Evolutionary conservation across 1,284 basidiomycete genomes (phyloP).

Genomic region (Microbotryum lychnidis-dioicae): DNA sequence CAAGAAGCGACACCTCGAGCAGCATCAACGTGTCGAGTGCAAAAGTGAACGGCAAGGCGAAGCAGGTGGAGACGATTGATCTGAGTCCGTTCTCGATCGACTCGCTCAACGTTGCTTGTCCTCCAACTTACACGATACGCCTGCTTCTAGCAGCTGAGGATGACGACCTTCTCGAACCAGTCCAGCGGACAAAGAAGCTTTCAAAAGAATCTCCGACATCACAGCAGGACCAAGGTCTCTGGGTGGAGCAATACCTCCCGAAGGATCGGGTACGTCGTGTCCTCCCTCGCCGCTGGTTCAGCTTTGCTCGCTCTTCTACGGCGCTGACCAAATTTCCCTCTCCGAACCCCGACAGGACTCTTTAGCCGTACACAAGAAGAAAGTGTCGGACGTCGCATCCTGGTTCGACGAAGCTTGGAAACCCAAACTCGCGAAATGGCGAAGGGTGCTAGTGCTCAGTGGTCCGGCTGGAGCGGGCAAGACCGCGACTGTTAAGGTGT

Average conservation of each 20-base stretch:
- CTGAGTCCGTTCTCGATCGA: constrained; percentile 20
- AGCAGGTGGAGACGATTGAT: constrained; percentile 36
- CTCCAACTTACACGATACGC: neutral
- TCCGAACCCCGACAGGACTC: constrained; percentile 44
- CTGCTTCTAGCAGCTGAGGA: constrained; percentile 5
- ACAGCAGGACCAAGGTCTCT: constrained; percentile 4
- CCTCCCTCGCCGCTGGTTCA: neutral
- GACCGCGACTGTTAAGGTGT: constrained; percentile 69
- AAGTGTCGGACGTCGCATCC: constrained; percentile 70
- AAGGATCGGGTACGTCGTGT: constrained; percentile 50
- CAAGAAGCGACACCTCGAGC: too few relatives aligned
- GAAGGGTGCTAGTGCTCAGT: constrained; percentile 66
- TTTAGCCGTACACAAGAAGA: constrained; percentile 78
- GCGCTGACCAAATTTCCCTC: neutral
- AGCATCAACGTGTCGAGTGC: constrained; percentile 16
- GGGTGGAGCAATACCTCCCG: constrained; percentile 42
- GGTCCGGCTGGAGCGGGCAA: constrained; percentile 88
- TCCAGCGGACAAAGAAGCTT: constrained; percentile 6
- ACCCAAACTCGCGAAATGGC: constrained; percentile 46
- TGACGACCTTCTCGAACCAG: constrained; percentile 9
- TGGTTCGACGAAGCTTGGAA: constrained; percentile 80
- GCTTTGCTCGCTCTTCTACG: too few relatives aligned
- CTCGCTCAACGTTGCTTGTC: too few relatives aligned
- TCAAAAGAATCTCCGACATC: neutral
- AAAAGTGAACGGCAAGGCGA: constrained; percentile 47